Percentiles rank a stretch among this genome's conserved stretches.
Evolutionary conservation across 441 rosid species (phyloP).

Genomic region (Euphorbia celastroides): DNA sequence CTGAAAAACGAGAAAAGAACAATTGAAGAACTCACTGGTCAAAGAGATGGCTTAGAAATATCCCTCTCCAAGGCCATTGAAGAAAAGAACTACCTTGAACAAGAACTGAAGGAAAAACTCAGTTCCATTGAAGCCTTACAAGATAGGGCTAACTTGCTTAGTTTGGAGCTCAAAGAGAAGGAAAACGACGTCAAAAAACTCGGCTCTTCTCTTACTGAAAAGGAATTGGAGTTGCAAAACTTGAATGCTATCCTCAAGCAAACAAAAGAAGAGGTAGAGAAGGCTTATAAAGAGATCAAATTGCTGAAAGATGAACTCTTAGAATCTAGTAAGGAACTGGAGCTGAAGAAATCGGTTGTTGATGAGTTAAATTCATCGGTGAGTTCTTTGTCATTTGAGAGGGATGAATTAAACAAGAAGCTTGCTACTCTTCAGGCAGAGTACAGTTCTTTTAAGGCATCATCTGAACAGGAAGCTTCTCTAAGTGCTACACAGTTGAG

Average conservation of each 20-base stretch:
- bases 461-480: constrained; percentile 54
- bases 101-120: constrained; percentile 50
- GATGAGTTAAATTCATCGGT: constrained; percentile 47
- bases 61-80: constrained; percentile 47
- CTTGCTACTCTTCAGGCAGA: constrained; percentile 39
- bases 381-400: constrained; percentile 44
- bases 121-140: constrained; percentile 43
- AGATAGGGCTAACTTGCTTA: constrained; percentile 47
- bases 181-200: constrained; percentile 45
- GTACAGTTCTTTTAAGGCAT: constrained; percentile 45
- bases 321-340: constrained; percentile 39
- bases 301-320: constrained; percentile 38
- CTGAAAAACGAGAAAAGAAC: constrained; percentile 55
- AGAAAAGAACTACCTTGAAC: constrained; percentile 54
- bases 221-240: constrained; percentile 53
- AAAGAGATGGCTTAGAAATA: constrained; percentile 45
- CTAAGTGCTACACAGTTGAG: constrained; percentile 43
- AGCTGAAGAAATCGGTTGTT: constrained; percentile 39
- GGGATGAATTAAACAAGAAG: constrained; percentile 44
- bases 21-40: constrained; percentile 44
- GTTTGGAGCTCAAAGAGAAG: constrained; percentile 55
- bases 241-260: constrained; percentile 37
- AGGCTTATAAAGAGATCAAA: constrained; percentile 43
- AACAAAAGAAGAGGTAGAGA: constrained; percentile 42
- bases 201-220: constrained; percentile 38